Conservation (phyloP, 768 basidiomycete species). For the Boletus vermiculosoides region DNA sequence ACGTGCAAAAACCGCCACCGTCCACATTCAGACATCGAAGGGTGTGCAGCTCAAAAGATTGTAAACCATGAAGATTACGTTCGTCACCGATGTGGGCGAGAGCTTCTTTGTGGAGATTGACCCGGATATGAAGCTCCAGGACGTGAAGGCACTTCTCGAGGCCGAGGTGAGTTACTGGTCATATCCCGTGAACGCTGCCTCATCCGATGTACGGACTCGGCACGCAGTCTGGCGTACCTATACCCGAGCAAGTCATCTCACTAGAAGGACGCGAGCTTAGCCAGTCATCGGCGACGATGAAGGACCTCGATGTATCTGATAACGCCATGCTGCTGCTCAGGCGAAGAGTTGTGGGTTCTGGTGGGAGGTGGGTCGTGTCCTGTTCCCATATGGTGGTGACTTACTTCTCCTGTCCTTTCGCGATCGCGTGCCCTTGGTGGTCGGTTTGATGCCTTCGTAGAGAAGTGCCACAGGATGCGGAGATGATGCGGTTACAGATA, state of each 20-base stretch:
- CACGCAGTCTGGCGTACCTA: conserved; percentile 69
- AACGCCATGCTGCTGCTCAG: conserved; percentile 68
- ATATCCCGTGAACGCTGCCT: background rate
- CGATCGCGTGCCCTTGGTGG: background rate
- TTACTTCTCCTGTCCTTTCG: background rate
- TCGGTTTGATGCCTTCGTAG: conserved; percentile 35
- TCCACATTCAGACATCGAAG: background rate
- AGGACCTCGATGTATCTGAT: conserved; percentile 55
- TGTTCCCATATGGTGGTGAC: background rate
- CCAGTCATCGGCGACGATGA: conserved; percentile 67
- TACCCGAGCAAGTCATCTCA: conserved; percentile 70
- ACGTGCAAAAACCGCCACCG: background rate
- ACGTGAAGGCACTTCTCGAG: conserved; percentile 91
- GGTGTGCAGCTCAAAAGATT: background rate
- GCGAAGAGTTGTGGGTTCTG: conserved; percentile 50
- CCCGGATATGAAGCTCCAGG: conserved; percentile 86
- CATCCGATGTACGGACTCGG: background rate
- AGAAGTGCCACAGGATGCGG: conserved; percentile 73
- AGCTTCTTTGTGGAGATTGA: conserved; percentile 79
- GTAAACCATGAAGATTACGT: conserved; percentile 64
- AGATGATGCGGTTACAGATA: conserved; percentile 87
- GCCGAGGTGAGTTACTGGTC: conserved; percentile 70
- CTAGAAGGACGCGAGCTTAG: conserved; percentile 64
- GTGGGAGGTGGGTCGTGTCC: conserved; percentile 36
- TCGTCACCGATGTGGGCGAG: conserved; percentile 65